Evolutionary conservation across 306 rosid genomes (phyloP).

Genomic region (Quercus aquifolioides): DNA sequence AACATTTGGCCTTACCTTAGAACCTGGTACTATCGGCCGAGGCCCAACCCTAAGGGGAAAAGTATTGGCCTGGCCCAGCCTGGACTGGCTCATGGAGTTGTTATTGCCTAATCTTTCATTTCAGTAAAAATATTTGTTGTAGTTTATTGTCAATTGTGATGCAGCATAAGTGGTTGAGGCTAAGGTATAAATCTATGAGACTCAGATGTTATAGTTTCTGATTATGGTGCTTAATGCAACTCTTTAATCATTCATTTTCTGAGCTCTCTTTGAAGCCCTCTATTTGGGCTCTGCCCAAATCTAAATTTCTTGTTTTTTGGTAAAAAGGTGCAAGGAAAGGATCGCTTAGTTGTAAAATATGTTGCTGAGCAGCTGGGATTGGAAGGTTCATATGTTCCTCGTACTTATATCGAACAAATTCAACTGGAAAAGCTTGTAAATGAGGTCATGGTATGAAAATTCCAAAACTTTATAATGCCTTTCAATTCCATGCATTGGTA

Average conservation of each 20-base stretch:
- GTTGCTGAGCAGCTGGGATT: conserved; percentile 84
- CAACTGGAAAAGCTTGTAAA: conserved; percentile 95
- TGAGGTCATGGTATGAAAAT: conserved; percentile 89
- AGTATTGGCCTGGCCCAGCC: background rate
- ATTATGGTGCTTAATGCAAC: background rate
- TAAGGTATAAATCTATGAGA: background rate
- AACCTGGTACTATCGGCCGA: background rate
- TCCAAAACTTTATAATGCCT: conserved; percentile 12
- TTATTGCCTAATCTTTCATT: background rate
- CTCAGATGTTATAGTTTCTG: background rate
- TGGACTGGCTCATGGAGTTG: background rate
- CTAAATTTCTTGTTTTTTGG: conserved; percentile 10
- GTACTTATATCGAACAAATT: conserved; percentile 96
- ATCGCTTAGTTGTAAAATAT: conserved; percentile 59
- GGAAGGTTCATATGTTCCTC: conserved; percentile 93
- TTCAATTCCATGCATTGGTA: background rate
- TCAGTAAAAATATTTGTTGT: background rate
- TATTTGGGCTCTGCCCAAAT: background rate
- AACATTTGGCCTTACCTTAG: background rate
- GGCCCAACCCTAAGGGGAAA: background rate
- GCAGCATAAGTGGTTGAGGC: background rate
- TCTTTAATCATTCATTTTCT: background rate
- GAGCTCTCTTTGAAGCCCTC: background rate
- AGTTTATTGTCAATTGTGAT: background rate
- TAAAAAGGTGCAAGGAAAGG: conserved; percentile 92